Conservation (phyloP, 768 basidiomycete genomes). For the Tylopilus felleus region DNA sequence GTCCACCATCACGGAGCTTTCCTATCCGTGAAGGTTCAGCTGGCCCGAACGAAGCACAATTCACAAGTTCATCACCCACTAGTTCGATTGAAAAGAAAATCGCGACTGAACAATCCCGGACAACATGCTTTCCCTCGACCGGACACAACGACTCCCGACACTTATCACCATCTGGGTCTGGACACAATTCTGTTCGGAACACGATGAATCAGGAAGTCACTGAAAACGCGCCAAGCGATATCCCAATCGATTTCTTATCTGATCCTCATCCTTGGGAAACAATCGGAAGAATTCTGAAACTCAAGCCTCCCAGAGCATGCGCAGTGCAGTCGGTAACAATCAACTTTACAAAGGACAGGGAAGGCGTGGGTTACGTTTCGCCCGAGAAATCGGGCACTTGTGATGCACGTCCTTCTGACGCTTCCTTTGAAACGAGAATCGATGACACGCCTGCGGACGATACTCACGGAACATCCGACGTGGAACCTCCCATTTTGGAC, state of each 20-base stretch:
- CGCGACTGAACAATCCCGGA: neutral
- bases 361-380: constrained; percentile 27
- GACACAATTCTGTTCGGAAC: neutral
- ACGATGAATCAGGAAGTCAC: neutral
- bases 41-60: neutral
- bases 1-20: neutral
- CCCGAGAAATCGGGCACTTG: neutral
- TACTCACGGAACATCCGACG: neutral
- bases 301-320: constrained; percentile 4
- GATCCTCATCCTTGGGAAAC: constrained; percentile 33
- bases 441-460: neutral
- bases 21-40: neutral
- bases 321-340: constrained; percentile 1
- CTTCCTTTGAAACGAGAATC: neutral
- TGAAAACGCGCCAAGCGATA: neutral
- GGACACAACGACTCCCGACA: neutral
- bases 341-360: constrained; percentile 20
- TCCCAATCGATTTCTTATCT: constrained; percentile 26
- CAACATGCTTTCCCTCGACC: neutral
- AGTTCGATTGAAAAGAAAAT: neutral
- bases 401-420: neutral
- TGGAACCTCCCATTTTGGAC: neutral
- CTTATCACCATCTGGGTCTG: neutral
- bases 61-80: neutral
- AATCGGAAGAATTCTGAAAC: constrained; percentile 27